Conservation (phyloP, 257 asterid species). For the Ehretia macrophylla region DNA sequence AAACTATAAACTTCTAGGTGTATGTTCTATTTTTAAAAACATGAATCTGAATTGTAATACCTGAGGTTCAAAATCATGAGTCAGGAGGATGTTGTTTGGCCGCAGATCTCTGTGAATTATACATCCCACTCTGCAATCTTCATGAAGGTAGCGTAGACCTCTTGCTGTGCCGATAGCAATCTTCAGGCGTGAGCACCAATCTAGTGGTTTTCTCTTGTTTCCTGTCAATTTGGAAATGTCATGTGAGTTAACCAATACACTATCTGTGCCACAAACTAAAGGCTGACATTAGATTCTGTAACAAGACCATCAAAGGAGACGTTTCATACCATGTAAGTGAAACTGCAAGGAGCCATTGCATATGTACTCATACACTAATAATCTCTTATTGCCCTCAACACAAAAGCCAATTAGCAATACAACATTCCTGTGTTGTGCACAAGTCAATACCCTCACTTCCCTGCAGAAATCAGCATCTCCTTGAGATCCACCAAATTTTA, state of each 20-base stretch:
- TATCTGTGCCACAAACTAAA: background rate
- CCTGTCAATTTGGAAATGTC: conserved; percentile 36
- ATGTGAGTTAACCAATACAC: background rate
- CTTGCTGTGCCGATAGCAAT: conserved; percentile 89
- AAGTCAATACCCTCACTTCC: conserved; percentile 77
- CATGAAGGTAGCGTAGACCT: conserved; percentile 90
- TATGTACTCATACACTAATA: conserved; percentile 75
- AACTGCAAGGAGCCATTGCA: conserved; percentile 82
- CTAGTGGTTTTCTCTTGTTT: conserved; percentile 35
- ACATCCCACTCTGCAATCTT: conserved; percentile 93
- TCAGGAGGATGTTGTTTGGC: conserved; percentile 79
- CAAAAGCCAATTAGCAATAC: conserved; percentile 86
- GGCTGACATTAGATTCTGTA: background rate
- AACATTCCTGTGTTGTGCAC: conserved; percentile 93
- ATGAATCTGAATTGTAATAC: conserved; percentile 22
- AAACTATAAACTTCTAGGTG: background rate
- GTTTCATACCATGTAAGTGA: conserved; percentile 67
- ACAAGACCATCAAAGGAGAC: conserved; percentile 6
- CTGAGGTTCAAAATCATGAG: conserved; percentile 92
- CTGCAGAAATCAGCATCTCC: conserved; percentile 76
- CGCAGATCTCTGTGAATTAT: conserved; percentile 70
- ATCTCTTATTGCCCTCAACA: conserved; percentile 55
- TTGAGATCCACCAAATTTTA: conserved; percentile 59
- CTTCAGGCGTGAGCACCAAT: conserved; percentile 67
- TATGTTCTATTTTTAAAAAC: background rate